Base-by-base conservation (phyloP, 805 yeast genomes). In the Saturnispora zaruensis region DNA sequence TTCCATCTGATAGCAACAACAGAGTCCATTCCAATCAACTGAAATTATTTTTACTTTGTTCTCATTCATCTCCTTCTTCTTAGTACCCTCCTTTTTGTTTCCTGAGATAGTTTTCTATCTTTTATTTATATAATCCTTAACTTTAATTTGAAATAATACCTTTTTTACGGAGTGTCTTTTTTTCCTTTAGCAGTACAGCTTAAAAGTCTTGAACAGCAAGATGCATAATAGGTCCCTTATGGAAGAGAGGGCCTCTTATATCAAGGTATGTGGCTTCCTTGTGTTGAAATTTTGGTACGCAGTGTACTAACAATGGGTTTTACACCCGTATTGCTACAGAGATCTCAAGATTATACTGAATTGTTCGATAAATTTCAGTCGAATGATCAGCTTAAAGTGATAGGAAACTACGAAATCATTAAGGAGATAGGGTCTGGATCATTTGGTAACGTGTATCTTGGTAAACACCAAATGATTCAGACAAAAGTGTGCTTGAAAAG, bases 381-480 rank as follows among this genome's bases (percentile, higher is more conserved):
- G 18, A 59, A 76, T 8, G 21, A 21, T 8, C 79, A 76, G 40
- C 66, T 81, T 41, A 70, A 70, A 44, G 85, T 81, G 49, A 81
- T 91, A 11, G 98, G 99, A 1, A 87, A 85, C 65, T 91, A 91
- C 61, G 70, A 75, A 46, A 78, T 93, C 6, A 59, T 79, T 6
- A 72, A 80, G 51, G 86, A 82, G 55, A 83, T 91, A 21, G 98
- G 97, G 2, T 89, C 87, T 58, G 97, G 97, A 8, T 77, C 95
- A 3, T 91, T 89, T 73, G 97, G 98, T 7, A 86, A 85, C 60
- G 96, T 89, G 1, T 93, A 84, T 63, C 68, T 91, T 28, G 98
- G 96, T 1, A 72, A 72, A 34, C 98, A 91, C 60, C 75, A 75
- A 46, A 71, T 89, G 43, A 76, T 96, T 9, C 80, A 81, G 49